These are phyloP conservation scores for Ophiostoma tasmaniense DNA, from an alignment of 2,329 filamentous ascomycete species.

Conservation along the genomic window DNA sequence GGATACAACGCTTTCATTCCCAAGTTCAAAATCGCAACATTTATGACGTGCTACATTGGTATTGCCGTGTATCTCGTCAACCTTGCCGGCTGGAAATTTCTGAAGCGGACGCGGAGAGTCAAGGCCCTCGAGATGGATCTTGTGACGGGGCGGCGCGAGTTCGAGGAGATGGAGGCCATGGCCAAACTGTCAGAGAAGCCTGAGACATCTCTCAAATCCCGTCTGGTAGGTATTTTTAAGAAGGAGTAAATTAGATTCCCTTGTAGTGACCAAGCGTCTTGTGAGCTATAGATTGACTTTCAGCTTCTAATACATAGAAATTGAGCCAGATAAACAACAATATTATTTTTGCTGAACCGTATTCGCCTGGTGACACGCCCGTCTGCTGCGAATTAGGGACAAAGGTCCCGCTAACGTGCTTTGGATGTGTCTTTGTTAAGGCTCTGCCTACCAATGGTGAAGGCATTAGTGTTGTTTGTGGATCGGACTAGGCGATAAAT, in stretches of 20 bases:
- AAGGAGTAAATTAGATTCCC: background rate
- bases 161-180: background rate
- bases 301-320: too few relatives aligned
- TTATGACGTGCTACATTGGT: background rate
- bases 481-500: background rate
- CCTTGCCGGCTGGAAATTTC: background rate
- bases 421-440: background rate
- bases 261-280: background rate
- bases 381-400: background rate
- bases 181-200: background rate
- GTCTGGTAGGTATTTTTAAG: background rate
- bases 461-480: background rate
- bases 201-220: background rate
- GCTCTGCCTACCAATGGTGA: background rate
- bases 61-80: background rate
- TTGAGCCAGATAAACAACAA: too few relatives aligned
- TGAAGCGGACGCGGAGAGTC: background rate
- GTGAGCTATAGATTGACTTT: too few relatives aligned
- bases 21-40: background rate
- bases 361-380: background rate
- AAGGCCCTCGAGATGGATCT: background rate
- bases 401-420: background rate
- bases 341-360: too few relatives aligned
- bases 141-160: background rate
- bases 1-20: background rate